A percentile compares a stretch with the other conserved stretches of the same genome.
Evolutionary conservation across 2,329 filamentous ascomycete genomes (phyloP).

Genomic region (Cadophora luteo-olivacea): DNA sequence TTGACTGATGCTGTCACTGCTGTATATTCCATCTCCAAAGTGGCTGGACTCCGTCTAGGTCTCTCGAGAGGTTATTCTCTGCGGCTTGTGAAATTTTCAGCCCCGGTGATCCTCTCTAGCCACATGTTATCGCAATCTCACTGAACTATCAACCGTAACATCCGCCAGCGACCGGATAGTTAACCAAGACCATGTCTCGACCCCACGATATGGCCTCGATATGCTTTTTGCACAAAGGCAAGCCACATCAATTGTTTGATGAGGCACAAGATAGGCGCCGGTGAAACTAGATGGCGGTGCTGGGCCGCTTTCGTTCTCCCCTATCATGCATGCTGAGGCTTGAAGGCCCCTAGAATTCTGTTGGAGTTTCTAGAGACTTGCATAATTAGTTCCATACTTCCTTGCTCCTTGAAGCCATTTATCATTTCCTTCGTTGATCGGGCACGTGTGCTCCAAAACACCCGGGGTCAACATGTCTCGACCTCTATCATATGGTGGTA

Average conservation of each 20-base stretch:
- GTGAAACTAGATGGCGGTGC: slow-evolving; percentile 6
- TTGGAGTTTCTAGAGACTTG: not conserved
- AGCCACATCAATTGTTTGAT: not conserved
- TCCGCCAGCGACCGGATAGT: not conserved
- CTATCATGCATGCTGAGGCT: not conserved
- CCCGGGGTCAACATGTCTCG: not conserved
- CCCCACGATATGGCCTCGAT: not conserved
- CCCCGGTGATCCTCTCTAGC: not conserved
- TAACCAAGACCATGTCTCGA: not conserved
- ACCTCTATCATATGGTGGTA: slow-evolving; percentile 6
- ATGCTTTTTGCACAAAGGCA: not conserved
- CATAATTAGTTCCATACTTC: not conserved
- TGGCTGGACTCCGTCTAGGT: not conserved
- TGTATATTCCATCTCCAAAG: too few relatives aligned
- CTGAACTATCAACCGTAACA: not conserved
- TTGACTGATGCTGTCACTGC: too few relatives aligned
- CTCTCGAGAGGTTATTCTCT: not conserved
- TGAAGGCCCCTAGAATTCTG: not conserved
- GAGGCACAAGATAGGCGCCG: not conserved
- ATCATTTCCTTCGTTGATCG: not conserved
- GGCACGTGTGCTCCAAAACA: not conserved
- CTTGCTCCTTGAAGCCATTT: not conserved
- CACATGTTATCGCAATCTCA: not conserved
- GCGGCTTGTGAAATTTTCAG: slow-evolving; percentile 1
- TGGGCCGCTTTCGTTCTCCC: not conserved